Conservation (phyloP, 768 basidiomycete genomes). For the Termitomyces sp. region DNA sequence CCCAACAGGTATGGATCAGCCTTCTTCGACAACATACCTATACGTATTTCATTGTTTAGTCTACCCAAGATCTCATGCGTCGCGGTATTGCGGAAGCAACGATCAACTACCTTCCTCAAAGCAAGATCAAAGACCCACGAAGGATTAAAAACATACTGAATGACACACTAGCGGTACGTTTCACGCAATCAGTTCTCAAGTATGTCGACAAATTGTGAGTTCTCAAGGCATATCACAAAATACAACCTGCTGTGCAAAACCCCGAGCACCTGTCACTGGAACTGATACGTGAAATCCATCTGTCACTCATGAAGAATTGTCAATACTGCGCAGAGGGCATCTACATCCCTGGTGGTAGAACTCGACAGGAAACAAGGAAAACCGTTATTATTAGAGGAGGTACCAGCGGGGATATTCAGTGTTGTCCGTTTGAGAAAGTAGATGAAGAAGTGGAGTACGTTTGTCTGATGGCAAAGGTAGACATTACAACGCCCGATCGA, state of each 20-base stretch:
- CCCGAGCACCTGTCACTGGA: constrained; percentile 10
- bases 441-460: constrained; percentile 26
- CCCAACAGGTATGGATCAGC: constrained; percentile 14
- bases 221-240: constrained; percentile 15
- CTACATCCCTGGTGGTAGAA: constrained; percentile 22
- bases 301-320: constrained; percentile 23
- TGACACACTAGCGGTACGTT: constrained; percentile 23
- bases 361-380: constrained; percentile 22
- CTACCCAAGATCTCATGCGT: constrained; percentile 18
- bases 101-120: constrained; percentile 10
- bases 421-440: constrained; percentile 21
- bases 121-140: constrained; percentile 16
- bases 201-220: background rate
- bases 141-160: constrained; percentile 23
- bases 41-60: constrained; percentile 11
- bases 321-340: constrained; percentile 4
- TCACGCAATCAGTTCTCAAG: background rate
- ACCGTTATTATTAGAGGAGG: constrained; percentile 20
- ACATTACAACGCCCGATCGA: background rate
- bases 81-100: constrained; percentile 18
- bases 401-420: constrained; percentile 21
- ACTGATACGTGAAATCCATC: constrained; percentile 22
- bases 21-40: background rate
- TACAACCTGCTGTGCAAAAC: constrained; percentile 9
- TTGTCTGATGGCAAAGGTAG: constrained; percentile 24